Conservation (phyloP, 2,329 filamentous ascomycete species). For the Bipolaris victoriae region DNA sequence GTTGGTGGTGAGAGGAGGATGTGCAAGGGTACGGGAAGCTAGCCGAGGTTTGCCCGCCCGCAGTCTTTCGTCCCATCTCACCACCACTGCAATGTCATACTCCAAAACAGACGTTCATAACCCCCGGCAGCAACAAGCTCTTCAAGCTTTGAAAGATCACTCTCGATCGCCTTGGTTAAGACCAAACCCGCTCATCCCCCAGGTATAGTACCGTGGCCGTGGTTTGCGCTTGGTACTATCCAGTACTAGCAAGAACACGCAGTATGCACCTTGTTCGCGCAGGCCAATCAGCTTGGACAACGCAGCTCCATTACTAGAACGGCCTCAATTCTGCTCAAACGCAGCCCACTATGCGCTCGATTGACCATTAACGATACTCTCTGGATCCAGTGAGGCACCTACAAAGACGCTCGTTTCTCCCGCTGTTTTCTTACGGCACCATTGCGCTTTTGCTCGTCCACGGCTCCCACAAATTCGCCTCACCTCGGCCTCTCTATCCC, state of each 20-base stretch:
- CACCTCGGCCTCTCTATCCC: slow-evolving; percentile 1
- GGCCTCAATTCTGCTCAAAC: slow-evolving; percentile 17
- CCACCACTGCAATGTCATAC: background rate
- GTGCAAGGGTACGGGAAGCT: slow-evolving; percentile 17
- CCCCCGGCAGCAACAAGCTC: background rate
- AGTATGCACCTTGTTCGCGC: slow-evolving; percentile 6
- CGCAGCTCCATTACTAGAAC: slow-evolving; percentile 10
- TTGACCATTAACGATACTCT: background rate
- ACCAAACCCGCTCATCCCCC: background rate
- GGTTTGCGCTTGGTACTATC: background rate
- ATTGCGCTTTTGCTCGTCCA: background rate
- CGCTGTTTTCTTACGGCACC: background rate
- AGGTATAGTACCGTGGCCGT: slow-evolving; percentile 5
- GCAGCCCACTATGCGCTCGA: background rate
- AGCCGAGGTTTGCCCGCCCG: slow-evolving; percentile 17
- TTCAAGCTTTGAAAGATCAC: background rate
- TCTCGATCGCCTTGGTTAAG: background rate
- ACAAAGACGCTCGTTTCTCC: slow-evolving; percentile 6
- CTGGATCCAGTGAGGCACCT: background rate
- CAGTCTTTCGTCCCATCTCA: background rate
- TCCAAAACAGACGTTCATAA: too few species aligned
- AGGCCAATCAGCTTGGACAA: slow-evolving; percentile 4
- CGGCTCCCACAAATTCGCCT: background rate
- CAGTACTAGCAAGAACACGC: slow-evolving; percentile 4
- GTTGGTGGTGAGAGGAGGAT: slow-evolving; percentile 4